These are phyloP conservation scores for Phlyctochytrium arcticum DNA, from an alignment of 192 early-diverging fungal genomes.

Conservation along the genomic window DNA sequence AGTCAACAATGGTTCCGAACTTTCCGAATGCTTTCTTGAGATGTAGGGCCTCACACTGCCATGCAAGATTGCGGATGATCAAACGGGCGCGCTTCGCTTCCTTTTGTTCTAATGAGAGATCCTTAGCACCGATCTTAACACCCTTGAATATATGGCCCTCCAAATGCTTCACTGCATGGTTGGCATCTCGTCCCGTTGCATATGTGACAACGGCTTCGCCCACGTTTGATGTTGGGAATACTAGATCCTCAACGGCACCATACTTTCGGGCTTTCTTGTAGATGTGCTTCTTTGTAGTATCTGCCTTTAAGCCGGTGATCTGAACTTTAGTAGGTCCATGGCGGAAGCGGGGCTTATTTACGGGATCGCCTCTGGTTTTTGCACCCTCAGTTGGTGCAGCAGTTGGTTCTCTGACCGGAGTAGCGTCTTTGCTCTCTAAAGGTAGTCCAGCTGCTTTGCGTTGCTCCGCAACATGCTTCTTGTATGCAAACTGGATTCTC, in stretches of 20 bases:
- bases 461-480: slow-evolving; percentile 36
- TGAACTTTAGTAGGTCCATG: slow-evolving; percentile 44
- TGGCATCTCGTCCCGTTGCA: slow-evolving; percentile 37
- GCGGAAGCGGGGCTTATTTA: background rate
- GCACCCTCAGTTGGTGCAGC: background rate
- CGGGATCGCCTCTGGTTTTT: background rate
- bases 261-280: slow-evolving; percentile 68
- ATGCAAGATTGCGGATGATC: slow-evolving; percentile 85
- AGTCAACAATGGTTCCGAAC: slow-evolving; percentile 65
- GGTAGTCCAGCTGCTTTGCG: slow-evolving; percentile 13
- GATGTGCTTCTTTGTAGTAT: slow-evolving; percentile 68
- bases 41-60: slow-evolving; percentile 48
- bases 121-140: slow-evolving; percentile 33
- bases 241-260: slow-evolving; percentile 58
- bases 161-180: slow-evolving; percentile 56
- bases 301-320: slow-evolving; percentile 50
- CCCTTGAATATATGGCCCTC: slow-evolving; percentile 77
- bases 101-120: slow-evolving; percentile 10
- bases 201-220: slow-evolving; percentile 47
- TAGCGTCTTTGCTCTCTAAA: background rate
- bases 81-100: slow-evolving; percentile 64
- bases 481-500: slow-evolving; percentile 74
- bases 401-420: background rate
- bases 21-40: slow-evolving; percentile 61
- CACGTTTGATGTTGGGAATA: slow-evolving; percentile 48